A percentile compares a stretch with the other conserved stretches of the same genome.
These are phyloP conservation scores for Acanthamoeba triangularis DNA, from an alignment of 208 protist species.

Conservation along the genomic window DNA sequence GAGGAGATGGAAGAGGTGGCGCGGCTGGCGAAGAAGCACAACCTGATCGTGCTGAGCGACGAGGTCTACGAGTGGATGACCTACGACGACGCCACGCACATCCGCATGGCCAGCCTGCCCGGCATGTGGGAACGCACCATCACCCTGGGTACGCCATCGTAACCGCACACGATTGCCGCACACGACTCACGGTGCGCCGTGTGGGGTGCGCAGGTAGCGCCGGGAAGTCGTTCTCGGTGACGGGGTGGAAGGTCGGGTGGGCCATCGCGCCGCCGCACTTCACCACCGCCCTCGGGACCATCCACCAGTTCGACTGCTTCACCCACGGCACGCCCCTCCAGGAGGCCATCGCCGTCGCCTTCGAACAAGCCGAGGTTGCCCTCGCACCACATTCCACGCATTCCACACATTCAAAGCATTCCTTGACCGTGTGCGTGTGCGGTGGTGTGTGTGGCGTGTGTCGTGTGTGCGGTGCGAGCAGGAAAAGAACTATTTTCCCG, in stretches of 20 bases:
- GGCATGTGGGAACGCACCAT: conserved; percentile 96
- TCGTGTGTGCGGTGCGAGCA: conserved; percentile 71
- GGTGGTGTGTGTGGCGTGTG: background rate
- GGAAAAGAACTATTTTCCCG: conserved; percentile 88
- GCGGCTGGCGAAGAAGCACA: conserved; percentile 90
- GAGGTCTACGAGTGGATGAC: conserved; percentile 94
- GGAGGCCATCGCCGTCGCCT: conserved; percentile 91
- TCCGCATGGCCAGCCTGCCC: conserved; percentile 78
- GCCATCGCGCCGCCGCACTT: conserved; percentile 86
- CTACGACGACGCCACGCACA: conserved; percentile 86
- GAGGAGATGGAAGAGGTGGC: conserved; percentile 92
- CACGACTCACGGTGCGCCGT: background rate
- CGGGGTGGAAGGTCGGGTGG: conserved; percentile 96
- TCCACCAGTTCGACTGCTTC: conserved; percentile 94
- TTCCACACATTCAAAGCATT: background rate
- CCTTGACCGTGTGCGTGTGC: background rate
- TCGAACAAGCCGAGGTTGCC: conserved; percentile 86
- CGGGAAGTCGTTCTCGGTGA: conserved; percentile 96
- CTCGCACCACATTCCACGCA: background rate
- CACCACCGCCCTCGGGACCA: conserved; percentile 72
- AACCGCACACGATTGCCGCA: too few species aligned
- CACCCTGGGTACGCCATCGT: conserved; percentile 90
- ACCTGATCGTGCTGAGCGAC: conserved; percentile 79
- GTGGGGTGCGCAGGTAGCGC: conserved; percentile 76
- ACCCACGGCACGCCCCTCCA: conserved; percentile 94